Percentiles rank a stretch among this genome's conserved stretches.
Conservation (phyloP, 139 green algal species). For the Monoraphidium neglectum region DNA sequence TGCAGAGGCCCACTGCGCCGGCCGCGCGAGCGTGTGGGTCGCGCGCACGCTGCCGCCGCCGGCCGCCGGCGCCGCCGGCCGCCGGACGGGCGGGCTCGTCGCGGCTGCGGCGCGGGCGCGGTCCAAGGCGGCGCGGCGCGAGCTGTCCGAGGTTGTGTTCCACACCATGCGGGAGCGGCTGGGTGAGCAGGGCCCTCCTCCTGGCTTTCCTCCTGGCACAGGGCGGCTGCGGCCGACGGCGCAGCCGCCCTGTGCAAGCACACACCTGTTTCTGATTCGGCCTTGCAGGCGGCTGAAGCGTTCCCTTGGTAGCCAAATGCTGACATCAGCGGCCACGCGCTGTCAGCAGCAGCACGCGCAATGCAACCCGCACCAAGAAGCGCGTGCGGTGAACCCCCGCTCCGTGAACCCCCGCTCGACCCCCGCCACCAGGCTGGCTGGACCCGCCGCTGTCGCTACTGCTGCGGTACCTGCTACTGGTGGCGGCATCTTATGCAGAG, state of each 20-base stretch:
- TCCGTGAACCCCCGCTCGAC: no score
- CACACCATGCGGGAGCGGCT: slow-evolving; percentile 31
- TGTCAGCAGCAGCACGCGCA: neutral
- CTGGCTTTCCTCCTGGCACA: neutral
- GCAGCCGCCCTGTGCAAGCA: neutral
- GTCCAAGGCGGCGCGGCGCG: slow-evolving; percentile 8
- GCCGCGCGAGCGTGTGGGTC: slow-evolving; percentile 3
- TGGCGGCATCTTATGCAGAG: neutral
- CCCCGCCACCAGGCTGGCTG: slow-evolving; percentile 42
- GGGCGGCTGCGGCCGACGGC: neutral
- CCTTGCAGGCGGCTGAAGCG: neutral
- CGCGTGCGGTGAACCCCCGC: no score
- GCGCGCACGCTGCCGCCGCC: neutral
- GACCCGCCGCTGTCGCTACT: slow-evolving; percentile 46
- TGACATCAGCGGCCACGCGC: neutral
- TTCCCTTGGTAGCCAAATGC: neutral
- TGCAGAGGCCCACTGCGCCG: slow-evolving; percentile 3
- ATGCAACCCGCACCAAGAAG: neutral
- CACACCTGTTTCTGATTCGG: neutral
- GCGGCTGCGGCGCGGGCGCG: neutral
- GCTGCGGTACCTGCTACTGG: slow-evolving; percentile 55
- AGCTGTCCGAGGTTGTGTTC: slow-evolving; percentile 21
- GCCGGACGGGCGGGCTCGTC: no score
- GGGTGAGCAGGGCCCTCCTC: neutral
- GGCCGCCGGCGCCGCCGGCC: neutral